Percentiles rank a stretch among this genome's conserved stretches.
These are phyloP conservation scores for Lathyrus sativus DNA, from an alignment of 306 rosid species.

Conservation along the genomic window DNA sequence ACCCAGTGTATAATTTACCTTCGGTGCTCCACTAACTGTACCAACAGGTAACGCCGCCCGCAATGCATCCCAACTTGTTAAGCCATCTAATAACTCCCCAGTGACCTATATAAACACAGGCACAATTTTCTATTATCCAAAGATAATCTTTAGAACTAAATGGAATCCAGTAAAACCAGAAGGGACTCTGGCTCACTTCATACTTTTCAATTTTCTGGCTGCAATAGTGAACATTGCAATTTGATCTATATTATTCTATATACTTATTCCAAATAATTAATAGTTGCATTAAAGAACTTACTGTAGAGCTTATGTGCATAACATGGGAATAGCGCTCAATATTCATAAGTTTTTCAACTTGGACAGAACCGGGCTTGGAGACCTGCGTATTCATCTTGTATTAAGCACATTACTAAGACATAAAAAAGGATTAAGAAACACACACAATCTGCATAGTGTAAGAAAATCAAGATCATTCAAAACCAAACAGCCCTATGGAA, in stretches of 20 bases:
- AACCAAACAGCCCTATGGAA: not conserved
- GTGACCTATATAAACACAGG: slow-evolving; percentile 72
- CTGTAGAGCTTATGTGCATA: slow-evolving; percentile 98
- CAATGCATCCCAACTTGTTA: slow-evolving; percentile 89
- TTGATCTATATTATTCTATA: not conserved
- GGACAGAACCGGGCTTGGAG: slow-evolving; percentile 86
- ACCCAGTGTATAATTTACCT: slow-evolving; percentile 50
- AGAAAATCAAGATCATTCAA: slow-evolving; percentile 23
- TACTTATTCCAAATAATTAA: slow-evolving; percentile 1
- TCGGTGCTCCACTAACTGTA: slow-evolving; percentile 98
- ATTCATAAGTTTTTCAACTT: slow-evolving; percentile 86
- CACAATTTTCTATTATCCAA: slow-evolving; percentile 3
- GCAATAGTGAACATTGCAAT: slow-evolving; percentile 2
- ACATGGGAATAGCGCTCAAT: slow-evolving; percentile 97
- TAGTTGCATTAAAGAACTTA: slow-evolving; percentile 47
- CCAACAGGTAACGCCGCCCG: slow-evolving; percentile 95
- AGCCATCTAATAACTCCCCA: slow-evolving; percentile 75
- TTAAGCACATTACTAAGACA: slow-evolving; percentile 23
- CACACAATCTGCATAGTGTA: slow-evolving; percentile 19
- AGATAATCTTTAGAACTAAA: slow-evolving; percentile 27
- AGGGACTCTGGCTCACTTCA: slow-evolving; percentile 21
- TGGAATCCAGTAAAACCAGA: slow-evolving; percentile 21
- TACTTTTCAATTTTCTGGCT: slow-evolving; percentile 9
- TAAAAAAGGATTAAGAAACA: slow-evolving; percentile 19
- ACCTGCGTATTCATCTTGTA: slow-evolving; percentile 56